These are phyloP conservation scores for Neoboletus subvelutipes DNA, from an alignment of 768 basidiomycete genomes.

Conservation along the genomic window DNA sequence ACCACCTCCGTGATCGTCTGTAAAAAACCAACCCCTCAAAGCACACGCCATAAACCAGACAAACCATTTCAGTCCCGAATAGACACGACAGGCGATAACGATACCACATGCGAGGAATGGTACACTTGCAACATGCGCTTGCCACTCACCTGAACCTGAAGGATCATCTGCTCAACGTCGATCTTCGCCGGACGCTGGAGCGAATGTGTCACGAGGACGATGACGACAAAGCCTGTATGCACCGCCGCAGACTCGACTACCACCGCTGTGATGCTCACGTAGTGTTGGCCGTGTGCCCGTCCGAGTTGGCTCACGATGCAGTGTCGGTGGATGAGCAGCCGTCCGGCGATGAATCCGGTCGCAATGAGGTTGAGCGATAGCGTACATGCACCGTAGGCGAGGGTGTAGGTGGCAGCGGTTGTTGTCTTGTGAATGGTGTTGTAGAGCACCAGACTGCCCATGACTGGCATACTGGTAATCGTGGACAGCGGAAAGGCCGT, in stretches of 20 bases:
- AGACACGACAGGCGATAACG: not conserved
- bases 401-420: slow-evolving; percentile 7
- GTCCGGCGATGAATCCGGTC: slow-evolving; percentile 29
- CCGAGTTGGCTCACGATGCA: slow-evolving; percentile 30
- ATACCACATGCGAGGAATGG: not conserved
- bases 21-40: not conserved
- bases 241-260: slow-evolving; percentile 46
- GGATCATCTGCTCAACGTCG: slow-evolving; percentile 31
- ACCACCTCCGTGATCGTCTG: slow-evolving; percentile 31
- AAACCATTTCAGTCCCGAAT: not conserved
- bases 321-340: slow-evolving; percentile 26
- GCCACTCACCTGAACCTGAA: slow-evolving; percentile 11
- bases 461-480: not conserved
- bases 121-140: not conserved
- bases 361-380: slow-evolving; percentile 30
- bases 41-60: not conserved
- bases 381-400: slow-evolving; percentile 28
- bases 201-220: slow-evolving; percentile 40
- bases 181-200: slow-evolving; percentile 43
- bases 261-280: slow-evolving; percentile 38
- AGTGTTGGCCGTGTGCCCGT: slow-evolving; percentile 35
- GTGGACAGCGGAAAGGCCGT: not conserved
- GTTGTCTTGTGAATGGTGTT: slow-evolving; percentile 1
- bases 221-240: slow-evolving; percentile 40
- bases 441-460: slow-evolving; percentile 29